Conservation (phyloP, 805 yeast genomes). For the Metschnikowia reukaufii region DNA sequence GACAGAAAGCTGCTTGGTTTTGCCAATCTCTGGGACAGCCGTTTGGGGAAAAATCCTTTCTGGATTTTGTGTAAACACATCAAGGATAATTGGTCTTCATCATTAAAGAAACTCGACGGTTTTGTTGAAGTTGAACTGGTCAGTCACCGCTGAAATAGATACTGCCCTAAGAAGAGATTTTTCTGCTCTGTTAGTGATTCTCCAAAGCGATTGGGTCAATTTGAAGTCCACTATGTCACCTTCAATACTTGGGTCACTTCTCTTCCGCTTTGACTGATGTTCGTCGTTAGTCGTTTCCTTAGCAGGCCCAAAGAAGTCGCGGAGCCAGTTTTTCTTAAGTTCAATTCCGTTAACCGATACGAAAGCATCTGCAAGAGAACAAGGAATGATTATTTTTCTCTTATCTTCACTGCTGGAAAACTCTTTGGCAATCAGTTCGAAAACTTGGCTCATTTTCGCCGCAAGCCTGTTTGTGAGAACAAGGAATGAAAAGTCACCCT, state of each 20-base stretch:
- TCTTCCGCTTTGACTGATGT: constrained; percentile 6
- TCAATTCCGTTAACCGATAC: constrained; percentile 35
- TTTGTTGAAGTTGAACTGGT: constrained; percentile 21
- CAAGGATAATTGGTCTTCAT: no score
- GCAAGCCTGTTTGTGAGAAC: constrained; percentile 28
- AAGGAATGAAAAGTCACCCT: constrained; percentile 24
- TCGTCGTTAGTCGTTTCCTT: constrained; percentile 8
- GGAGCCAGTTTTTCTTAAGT: constrained; percentile 35
- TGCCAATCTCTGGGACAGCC: no score
- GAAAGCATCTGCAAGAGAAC: constrained; percentile 29
- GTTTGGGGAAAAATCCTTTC: no score
- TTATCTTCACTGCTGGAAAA: constrained; percentile 20
- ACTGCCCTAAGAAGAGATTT: constrained; percentile 30
- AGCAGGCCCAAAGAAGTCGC: constrained; percentile 25
- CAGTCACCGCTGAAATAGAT: constrained; percentile 31
- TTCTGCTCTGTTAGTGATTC: constrained; percentile 26
- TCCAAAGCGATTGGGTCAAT: constrained; percentile 46
- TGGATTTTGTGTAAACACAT: no score
- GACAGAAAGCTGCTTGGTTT: no score
- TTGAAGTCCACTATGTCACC: constrained; percentile 47
- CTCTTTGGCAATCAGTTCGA: constrained; percentile 23
- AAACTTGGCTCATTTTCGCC: constrained; percentile 24
- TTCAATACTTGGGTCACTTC: constrained; percentile 7
- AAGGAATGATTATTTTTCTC: constrained; percentile 24
- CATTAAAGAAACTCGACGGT: constrained; percentile 20